phyloP scores from a whole-genome alignment of 2,329 filamentous ascomycete species.

The Diaporthe sp. region DNA sequence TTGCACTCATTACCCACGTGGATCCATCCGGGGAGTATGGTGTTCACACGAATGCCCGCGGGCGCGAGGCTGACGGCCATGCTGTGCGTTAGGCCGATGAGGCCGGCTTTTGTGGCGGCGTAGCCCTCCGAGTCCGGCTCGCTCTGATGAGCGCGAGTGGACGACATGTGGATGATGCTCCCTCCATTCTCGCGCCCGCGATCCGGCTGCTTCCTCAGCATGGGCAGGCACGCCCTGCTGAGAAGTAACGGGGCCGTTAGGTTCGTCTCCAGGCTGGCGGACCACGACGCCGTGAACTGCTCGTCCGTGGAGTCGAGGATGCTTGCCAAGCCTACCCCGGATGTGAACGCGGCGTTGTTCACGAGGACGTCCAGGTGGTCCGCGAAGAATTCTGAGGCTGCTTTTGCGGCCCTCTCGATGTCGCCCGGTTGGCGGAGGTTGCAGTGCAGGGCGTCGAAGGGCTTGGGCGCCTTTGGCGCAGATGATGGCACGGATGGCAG shows the following conservation, averaged over 20 bases:
- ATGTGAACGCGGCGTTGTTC: constrained; percentile 58
- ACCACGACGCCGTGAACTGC: constrained; percentile 47
- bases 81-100: constrained; percentile 63
- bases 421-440: constrained; percentile 51
- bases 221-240: constrained; percentile 47
- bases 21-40: constrained; percentile 66
- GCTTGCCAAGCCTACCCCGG: constrained; percentile 48
- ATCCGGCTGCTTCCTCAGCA: constrained; percentile 41
- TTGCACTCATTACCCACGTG: constrained; percentile 57
- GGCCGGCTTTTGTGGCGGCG: constrained; percentile 62
- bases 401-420: constrained; percentile 47
- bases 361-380: constrained; percentile 56
- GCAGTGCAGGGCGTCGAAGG: constrained; percentile 46
- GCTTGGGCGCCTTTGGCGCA: constrained; percentile 26
- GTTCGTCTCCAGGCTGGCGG: constrained; percentile 52
- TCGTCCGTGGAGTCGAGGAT: constrained; percentile 49
- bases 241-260: constrained; percentile 53
- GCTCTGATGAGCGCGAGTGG: constrained; percentile 62
- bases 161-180: constrained; percentile 61
- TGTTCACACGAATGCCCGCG: constrained; percentile 61
- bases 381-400: constrained; percentile 51
- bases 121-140: constrained; percentile 65
- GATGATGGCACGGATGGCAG: neutral
- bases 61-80: constrained; percentile 60
- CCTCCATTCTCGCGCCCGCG: constrained; percentile 40